Conservation (phyloP, 2,329 filamentous ascomycete genomes). For the Teratosphaeria pseudoeucalypti region DNA sequence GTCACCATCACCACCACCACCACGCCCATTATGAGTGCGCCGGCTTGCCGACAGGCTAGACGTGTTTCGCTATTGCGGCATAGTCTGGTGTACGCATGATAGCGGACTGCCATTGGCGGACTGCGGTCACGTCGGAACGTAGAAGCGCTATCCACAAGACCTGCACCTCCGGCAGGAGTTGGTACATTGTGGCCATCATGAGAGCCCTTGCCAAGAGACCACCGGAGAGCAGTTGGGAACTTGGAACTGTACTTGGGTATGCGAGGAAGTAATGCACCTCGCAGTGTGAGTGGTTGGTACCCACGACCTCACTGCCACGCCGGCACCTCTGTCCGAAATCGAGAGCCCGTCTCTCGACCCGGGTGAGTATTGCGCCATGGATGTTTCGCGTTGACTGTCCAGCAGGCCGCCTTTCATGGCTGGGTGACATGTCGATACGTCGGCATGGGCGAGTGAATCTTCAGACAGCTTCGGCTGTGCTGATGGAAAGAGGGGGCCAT, state of each 20-base stretch:
- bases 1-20: background rate
- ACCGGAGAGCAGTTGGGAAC: background rate
- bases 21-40: background rate
- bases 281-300: background rate
- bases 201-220: background rate
- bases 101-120: too few species aligned
- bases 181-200: background rate
- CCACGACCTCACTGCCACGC: background rate
- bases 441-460: background rate
- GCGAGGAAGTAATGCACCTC: background rate
- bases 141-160: background rate
- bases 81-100: too few species aligned
- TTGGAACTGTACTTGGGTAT: background rate
- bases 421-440: background rate
- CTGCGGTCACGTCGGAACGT: background rate
- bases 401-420: background rate
- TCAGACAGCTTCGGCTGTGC: background rate
- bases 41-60: too few species aligned
- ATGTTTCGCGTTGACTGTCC: background rate
- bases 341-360: background rate
- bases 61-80: too few species aligned
- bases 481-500: background rate
- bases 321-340: background rate
- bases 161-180: background rate
- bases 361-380: background rate